Base-by-base conservation (phyloP, 176 grass and related monocot genomes). In the Typha latifolia region DNA sequence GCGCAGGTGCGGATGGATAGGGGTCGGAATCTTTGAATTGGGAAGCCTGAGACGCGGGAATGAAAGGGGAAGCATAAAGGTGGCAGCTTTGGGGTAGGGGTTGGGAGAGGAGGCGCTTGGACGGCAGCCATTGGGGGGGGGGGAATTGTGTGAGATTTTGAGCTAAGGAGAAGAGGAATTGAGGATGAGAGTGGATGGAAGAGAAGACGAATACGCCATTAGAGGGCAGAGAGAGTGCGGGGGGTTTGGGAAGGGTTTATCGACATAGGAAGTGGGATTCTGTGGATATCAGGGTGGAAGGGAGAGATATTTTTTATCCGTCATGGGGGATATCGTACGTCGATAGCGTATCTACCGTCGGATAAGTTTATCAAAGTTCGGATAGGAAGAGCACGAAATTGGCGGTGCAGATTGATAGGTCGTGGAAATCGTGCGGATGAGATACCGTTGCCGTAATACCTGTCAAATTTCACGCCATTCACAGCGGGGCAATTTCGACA, bases 181-280 rank as follows among this genome's bases (percentile, higher is more conserved):
- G 65, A 67, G 23, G 23, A 62, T 14, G 26, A 1, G 69, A 12
- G 69, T 37, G 3, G 14, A 26, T 3, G 52, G 49, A 16, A 16
- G 49, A 31, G 26, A 56, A 16, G 65, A 55, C 34, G 75, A 75
- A 65, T 70, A 66, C 68, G 51, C 34, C 34, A 37, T 37, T 37
- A 37, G 7, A 24, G 18, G 34, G 48, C 20, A 18, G 51, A 47
- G 31, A 4, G 15, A 13, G 5, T 26, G 64, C 0, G n/a, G 43
- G 50, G 79, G 55, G 76, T 86, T 81, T 80, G 31, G 21, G 62
- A 34, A 18, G 47, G 74, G 77, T 73, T 26, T 79, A 72, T 63
- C 76, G 76, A 83, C 0, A 6, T 37, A 6, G 34, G 34, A 37
- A 2, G 34, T 37, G 34, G 34, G 34, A 37, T 37, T 37, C 34